phyloP scores from a whole-genome alignment of 2,329 filamentous ascomycete species.

The Calonectria pteridis region DNA sequence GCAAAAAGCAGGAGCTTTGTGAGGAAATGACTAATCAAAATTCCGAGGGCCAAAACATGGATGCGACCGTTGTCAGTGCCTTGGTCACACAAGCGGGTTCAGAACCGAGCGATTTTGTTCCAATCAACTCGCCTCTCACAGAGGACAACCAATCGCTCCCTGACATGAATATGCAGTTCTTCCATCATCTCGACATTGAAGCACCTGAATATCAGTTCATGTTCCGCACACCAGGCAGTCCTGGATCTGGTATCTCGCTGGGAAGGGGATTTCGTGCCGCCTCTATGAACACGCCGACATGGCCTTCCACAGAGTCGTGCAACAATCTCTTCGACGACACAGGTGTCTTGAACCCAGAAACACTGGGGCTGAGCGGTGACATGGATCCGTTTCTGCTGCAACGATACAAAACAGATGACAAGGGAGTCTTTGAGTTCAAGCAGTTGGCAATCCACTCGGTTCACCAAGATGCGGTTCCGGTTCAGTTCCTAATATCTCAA shows the following conservation, averaged over 20 bases:
- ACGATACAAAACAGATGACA: slow-evolving; percentile 22
- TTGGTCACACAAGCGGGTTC: not conserved
- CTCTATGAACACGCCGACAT: not conserved
- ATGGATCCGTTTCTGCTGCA: slow-evolving; percentile 24
- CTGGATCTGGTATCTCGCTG: not conserved
- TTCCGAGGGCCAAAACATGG: too few relatives aligned
- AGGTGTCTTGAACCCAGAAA: slow-evolving; percentile 12
- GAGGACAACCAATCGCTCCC: not conserved
- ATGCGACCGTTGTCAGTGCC: not conserved
- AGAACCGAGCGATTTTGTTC: not conserved
- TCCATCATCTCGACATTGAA: slow-evolving; percentile 21
- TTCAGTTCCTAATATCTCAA: slow-evolving; percentile 33
- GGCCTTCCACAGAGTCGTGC: not conserved
- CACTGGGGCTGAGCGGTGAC: slow-evolving; percentile 26
- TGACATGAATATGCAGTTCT: slow-evolving; percentile 24
- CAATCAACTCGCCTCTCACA: not conserved
- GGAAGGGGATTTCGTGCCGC: not conserved
- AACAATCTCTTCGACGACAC: slow-evolving; percentile 7
- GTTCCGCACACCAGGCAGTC: slow-evolving; percentile 24
- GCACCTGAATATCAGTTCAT: slow-evolving; percentile 28
- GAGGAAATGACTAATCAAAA: not conserved
- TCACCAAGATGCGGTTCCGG: slow-evolving; percentile 15
- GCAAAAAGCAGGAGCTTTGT: slow-evolving; percentile 23
- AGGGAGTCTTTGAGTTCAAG: slow-evolving; percentile 36
- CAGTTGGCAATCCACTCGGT: slow-evolving; percentile 37